Percentiles rank a stretch among this genome's conserved stretches.
Evolutionary conservation across 2,329 filamentous ascomycete species (phyloP).

Genomic region (Penicillium brevicompactum): DNA sequence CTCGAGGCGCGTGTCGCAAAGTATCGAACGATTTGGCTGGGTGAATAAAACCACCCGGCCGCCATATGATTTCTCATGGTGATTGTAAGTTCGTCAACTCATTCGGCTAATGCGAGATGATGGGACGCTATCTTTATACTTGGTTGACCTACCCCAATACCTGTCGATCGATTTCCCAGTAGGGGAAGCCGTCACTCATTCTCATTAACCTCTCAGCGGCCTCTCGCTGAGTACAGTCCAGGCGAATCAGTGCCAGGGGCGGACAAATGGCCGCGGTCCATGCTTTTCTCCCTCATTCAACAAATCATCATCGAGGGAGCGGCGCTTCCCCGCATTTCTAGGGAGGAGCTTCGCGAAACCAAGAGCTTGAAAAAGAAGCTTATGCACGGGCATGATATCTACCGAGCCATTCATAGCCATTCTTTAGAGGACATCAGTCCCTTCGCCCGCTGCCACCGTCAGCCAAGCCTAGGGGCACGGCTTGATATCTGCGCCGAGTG

Average conservation of each 20-base stretch:
- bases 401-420: background rate
- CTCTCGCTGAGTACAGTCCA: background rate
- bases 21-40: slow-evolving; percentile 35
- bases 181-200: background rate
- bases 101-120: background rate
- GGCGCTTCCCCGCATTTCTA: background rate
- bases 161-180: background rate
- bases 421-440: background rate
- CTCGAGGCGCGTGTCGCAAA: slow-evolving; percentile 36
- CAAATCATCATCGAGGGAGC: background rate
- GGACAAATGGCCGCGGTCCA: background rate
- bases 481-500: background rate
- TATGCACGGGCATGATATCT: background rate
- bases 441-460: background rate
- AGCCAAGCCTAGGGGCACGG: background rate
- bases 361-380: background rate
- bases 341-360: background rate
- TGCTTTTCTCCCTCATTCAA: background rate
- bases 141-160: background rate
- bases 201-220: background rate
- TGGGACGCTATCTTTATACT: background rate
- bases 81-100: background rate
- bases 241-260: background rate
- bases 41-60: slow-evolving; percentile 37
- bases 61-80: slow-evolving; percentile 35